Base-by-base conservation (phyloP, 2,329 filamentous ascomycete genomes). In the Xylariaceae sp. region DNA sequence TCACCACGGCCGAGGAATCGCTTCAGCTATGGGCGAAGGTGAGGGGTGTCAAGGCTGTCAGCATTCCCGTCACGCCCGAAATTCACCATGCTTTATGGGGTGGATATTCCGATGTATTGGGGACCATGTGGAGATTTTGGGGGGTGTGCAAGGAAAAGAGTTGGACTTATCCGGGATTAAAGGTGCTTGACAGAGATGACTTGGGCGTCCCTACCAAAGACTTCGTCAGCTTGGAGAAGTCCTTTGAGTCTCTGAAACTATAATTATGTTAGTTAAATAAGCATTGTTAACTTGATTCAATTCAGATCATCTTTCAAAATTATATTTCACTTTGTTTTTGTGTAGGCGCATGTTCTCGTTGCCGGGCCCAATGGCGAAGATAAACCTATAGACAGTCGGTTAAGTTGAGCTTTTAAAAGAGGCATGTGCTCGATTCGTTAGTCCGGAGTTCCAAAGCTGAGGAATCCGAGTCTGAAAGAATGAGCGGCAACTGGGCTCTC, bases 391-490 rank as follows among this genome's bases (percentile, higher is more conserved):
- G 6, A 5, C 4, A 37, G 17, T 37, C n/a, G n/a, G 34, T 37
- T 11, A 4, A 17, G 22, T 21, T 10, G 25, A 29, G 14, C 14
- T 29, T 29, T 7, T 14, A 29, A 29, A 11, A 17, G 19, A 48
- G 40, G 58, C 45, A 76, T 82, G 77, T 82, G 72, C 76, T 80
- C 77, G 67, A 73, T 73, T 73, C 71, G 76, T 78, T 82, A 82
- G 79, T 81, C 78, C 77, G 70, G 67, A 68, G 67, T 71, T 73
- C 76, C 74, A 80, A 75, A 63, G 64, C 72, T 79, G 68, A 73
- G 67, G 71, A 73, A 70, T 69, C 60, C 73, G 73, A 76, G 67
- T 82, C 79, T 82, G 79, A 81, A 69, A 79, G 74, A 78, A 75
- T 73, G 76, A 79, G 73, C 72, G 43, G 40, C 37, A 54, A 52